Conservation (phyloP, 1,284 basidiomycete species). For the Phylloboletellus chloephorus region DNA sequence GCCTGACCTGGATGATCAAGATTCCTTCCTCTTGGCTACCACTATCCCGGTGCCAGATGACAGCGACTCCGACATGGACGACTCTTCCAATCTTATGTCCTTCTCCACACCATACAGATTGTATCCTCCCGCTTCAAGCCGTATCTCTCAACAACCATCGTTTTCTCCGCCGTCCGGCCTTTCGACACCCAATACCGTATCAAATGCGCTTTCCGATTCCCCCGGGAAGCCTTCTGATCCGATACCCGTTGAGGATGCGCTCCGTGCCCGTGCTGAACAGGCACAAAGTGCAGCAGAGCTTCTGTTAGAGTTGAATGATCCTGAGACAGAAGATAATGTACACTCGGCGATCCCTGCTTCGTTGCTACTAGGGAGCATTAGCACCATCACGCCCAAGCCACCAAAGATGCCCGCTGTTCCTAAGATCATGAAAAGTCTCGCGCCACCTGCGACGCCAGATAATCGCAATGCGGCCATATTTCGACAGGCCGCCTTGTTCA, state of each 20-base stretch:
- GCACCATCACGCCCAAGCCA: slow-evolving; percentile 36
- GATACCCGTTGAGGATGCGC: slow-evolving; percentile 70
- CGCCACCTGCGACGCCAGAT: slow-evolving; percentile 56
- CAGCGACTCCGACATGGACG: slow-evolving; percentile 58
- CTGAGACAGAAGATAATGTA: slow-evolving; percentile 54
- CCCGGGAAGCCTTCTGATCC: slow-evolving; percentile 35
- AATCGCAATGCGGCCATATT: slow-evolving; percentile 53
- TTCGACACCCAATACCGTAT: slow-evolving; percentile 44
- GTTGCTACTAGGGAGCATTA: slow-evolving; percentile 45
- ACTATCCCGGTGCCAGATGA: slow-evolving; percentile 68
- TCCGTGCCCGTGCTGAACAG: slow-evolving; percentile 80
- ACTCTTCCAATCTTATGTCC: slow-evolving; percentile 58
- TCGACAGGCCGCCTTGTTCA: slow-evolving; percentile 70
- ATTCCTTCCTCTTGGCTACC: slow-evolving; percentile 66
- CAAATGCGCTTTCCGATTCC: slow-evolving; percentile 56
- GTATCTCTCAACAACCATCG: slow-evolving; percentile 33
- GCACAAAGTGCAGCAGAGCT: slow-evolving; percentile 83
- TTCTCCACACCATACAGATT: slow-evolving; percentile 65
- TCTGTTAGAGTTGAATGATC: slow-evolving; percentile 72
- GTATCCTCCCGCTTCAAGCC: slow-evolving; percentile 33
- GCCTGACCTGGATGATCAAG: slow-evolving; percentile 42
- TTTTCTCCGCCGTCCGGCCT: slow-evolving; percentile 50
- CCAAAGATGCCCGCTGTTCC: slow-evolving; percentile 23
- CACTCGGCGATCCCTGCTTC: slow-evolving; percentile 53
- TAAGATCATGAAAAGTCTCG: slow-evolving; percentile 24